These are phyloP conservation scores for Cyclostephanos invisitatus DNA, from an alignment of 108 stramenopile species.

Conservation along the genomic window DNA sequence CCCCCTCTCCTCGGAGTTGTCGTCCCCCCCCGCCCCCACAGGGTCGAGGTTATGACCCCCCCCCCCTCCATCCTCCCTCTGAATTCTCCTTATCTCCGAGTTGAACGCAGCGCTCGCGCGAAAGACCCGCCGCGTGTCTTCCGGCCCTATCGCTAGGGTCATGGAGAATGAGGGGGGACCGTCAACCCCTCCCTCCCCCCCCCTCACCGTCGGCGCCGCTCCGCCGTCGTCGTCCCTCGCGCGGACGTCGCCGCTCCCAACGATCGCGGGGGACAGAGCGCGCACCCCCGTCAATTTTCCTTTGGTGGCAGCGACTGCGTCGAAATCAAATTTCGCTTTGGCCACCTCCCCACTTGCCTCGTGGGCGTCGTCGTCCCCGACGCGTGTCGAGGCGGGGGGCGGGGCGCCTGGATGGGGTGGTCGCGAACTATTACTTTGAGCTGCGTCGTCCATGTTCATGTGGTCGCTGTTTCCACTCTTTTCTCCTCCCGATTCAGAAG, in stretches of 20 bases:
- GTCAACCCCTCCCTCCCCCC: not conserved
- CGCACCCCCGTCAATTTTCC: not conserved
- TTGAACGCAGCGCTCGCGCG: conserved; percentile 64
- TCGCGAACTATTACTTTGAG: not conserved
- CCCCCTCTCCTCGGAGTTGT: not conserved
- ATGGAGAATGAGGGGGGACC: conserved; percentile 48
- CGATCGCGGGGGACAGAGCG: not conserved
- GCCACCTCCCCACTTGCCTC: not conserved
- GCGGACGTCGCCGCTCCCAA: not conserved
- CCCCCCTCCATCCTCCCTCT: not conserved
- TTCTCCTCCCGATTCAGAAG: too few relatives aligned
- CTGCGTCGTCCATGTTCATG: not conserved
- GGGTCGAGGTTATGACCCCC: not conserved
- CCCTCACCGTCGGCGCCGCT: not conserved
- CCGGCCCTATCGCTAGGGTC: conserved; percentile 65
- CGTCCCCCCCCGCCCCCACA: not conserved
- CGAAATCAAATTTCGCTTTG: not conserved
- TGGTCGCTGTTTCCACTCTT: not conserved
- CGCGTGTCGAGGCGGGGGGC: not conserved
- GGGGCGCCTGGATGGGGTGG: not conserved
- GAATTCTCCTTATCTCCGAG: conserved; percentile 28
- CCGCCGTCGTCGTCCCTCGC: not conserved
- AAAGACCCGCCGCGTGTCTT: conserved; percentile 61
- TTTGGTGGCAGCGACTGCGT: not conserved
- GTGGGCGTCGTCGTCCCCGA: not conserved